Evolutionary conservation across 2,329 filamentous ascomycete genomes (phyloP), one percentile per base, ranked within the genome.

Genomic region (Hymenotorrendiella dingleyae): DNA sequence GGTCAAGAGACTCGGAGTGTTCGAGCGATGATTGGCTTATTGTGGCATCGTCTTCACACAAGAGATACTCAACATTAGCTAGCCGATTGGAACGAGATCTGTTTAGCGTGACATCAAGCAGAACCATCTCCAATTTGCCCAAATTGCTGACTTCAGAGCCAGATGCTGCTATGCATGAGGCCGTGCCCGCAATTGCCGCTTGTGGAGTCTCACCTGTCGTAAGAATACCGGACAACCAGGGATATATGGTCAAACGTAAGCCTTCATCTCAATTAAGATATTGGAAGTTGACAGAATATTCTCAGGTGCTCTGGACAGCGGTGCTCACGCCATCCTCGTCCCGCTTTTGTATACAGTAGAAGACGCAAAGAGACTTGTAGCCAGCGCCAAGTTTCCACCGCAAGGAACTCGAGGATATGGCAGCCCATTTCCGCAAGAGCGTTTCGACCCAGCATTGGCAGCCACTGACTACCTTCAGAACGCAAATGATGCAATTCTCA

Each of bases 161-260:
- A 38, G 41, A 37, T 60, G 68, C 68, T 26, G 67, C 71, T 1
- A 78, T 78, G 76, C 71, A 78, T 50, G 74, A 78, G 48, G 72
- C 71, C 0, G 73, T 78, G 2, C 71, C 72, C 16, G 74, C 72
- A 3, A 74, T 77, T 28, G 74, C 74, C 2, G 70, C 72, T 19
- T 69, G 71, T 45, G 73, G 73, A 3, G 69, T 72, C 1, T 76
- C 72, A 6, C 74, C 74, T 1, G 64, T 77, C 41, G 74, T 78
- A 7, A 68, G 80, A 48, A 66, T 83, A 28, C 73, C 77, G 0
- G 77, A 78, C 42, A 68, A 72, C 51, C 71, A 75, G 58, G 62
- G 67, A 1, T 76, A 68, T 67, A 74, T 77, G 71, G 67, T 77
- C 24, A 77, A 77, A 62, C 67, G 73, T 74, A 56, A 62, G 70